phyloP scores from a whole-genome alignment of 768 basidiomycete genomes.

The Russula compacta region DNA sequence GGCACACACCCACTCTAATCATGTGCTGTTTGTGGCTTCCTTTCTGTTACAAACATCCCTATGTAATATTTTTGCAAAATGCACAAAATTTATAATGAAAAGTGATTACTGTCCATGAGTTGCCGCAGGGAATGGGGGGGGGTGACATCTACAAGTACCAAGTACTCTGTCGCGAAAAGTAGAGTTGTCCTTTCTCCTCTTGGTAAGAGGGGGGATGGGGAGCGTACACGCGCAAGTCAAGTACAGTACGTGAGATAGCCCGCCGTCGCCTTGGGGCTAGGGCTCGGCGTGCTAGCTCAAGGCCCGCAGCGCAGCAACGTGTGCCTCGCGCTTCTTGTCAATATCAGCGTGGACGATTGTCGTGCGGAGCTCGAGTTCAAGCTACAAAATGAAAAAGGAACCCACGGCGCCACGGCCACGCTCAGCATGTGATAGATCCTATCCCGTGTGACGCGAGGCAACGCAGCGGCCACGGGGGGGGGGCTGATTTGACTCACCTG shows the following conservation, averaged over 20 bases:
- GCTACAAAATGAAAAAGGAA: conserved; percentile 26
- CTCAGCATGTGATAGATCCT: too few species aligned
- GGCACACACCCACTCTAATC: neutral
- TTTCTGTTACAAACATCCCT: neutral
- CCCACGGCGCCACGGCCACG: too few species aligned
- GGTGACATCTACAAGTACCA: neutral
- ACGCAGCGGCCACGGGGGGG: too few species aligned
- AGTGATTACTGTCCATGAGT: neutral
- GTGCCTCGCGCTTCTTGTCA: conserved; percentile 40
- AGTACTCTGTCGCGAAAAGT: neutral
- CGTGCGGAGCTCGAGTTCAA: conserved; percentile 46
- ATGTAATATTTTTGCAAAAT: neutral
- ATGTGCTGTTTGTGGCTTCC: neutral
- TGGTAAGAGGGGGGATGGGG: neutral
- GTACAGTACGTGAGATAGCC: too few species aligned
- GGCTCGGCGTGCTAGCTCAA: conserved; percentile 2
- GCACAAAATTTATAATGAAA: neutral
- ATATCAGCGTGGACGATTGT: conserved; percentile 45
- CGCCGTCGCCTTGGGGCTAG: neutral
- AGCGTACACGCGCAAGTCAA: neutral
- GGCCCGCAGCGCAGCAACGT: conserved; percentile 36
- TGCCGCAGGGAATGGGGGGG: too few species aligned
- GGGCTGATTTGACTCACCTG: conserved; percentile 44
- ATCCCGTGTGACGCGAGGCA: too few species aligned
- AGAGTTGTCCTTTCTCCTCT: neutral